phyloP scores from a whole-genome alignment of 495 filamentous ascomycete species.

The Diplogelasinospora grovesii region DNA sequence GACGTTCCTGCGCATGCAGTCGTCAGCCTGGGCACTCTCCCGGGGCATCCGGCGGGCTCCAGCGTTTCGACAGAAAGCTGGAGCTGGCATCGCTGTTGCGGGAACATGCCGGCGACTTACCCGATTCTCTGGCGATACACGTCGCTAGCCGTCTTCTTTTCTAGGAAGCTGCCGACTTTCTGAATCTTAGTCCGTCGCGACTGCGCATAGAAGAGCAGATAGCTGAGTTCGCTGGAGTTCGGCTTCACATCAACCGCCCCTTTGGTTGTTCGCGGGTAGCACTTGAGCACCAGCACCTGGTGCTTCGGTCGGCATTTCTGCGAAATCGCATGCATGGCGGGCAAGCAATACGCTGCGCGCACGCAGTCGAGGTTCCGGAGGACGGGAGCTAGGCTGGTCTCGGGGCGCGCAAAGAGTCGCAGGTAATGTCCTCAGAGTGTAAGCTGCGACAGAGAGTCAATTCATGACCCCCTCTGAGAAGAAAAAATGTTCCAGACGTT shows the following conservation, averaged over 20 bases:
- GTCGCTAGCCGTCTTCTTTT: constrained; percentile 82
- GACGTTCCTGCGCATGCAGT: constrained; percentile 60
- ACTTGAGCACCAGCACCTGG: constrained; percentile 86
- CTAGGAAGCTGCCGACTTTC: constrained; percentile 85
- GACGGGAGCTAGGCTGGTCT: too few relatives aligned
- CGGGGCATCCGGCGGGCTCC: neutral
- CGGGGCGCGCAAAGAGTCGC: too few relatives aligned
- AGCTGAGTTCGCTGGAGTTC: constrained; percentile 89
- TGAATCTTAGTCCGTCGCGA: constrained; percentile 88
- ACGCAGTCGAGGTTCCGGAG: too few relatives aligned
- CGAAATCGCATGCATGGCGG: constrained; percentile 49
- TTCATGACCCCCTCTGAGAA: too few relatives aligned
- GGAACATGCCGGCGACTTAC: constrained; percentile 53
- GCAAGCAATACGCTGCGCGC: constrained; percentile 1
- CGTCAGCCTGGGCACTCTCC: constrained; percentile 3
- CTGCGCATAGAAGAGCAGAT: constrained; percentile 90
- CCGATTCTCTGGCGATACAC: constrained; percentile 74
- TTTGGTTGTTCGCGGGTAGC: constrained; percentile 85
- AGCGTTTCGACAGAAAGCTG: neutral
- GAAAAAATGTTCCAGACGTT: too few relatives aligned
- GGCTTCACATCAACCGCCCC: constrained; percentile 84
- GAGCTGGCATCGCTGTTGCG: too few relatives aligned
- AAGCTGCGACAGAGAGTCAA: too few relatives aligned
- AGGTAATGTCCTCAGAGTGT: too few relatives aligned
- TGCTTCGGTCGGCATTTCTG: constrained; percentile 77